Conservation (phyloP, 768 basidiomycete species). For the Austroboletus festivus region DNA sequence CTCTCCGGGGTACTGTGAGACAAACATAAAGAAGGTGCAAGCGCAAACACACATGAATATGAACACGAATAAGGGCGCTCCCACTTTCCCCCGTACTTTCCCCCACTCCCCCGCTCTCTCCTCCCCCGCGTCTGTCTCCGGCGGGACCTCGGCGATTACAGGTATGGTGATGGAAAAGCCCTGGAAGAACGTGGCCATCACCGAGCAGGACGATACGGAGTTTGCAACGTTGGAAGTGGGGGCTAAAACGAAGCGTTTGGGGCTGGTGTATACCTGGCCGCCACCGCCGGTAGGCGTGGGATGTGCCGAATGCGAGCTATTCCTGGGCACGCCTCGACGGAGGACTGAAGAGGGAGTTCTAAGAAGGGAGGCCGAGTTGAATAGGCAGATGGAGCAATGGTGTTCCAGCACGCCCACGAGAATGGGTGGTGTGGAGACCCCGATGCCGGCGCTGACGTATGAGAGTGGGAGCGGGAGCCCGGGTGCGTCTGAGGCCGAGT, state of each 20-base stretch:
- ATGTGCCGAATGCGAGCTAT: conserved; percentile 7
- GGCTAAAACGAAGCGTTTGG: background rate
- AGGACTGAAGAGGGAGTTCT: too few relatives aligned
- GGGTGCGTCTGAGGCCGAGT: too few relatives aligned
- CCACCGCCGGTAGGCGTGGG: conserved; percentile 5
- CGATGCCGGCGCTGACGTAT: too few relatives aligned
- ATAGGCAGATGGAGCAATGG: too few relatives aligned
- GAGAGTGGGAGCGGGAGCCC: too few relatives aligned
- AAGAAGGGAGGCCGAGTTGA: too few relatives aligned
- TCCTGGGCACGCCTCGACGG: background rate
- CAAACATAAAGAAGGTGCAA: background rate
- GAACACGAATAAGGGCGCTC: background rate
- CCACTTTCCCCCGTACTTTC: background rate
- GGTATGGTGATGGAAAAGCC: conserved; percentile 12
- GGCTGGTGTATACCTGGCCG: conserved; percentile 24
- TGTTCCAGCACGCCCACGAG: too few relatives aligned
- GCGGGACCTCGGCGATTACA: background rate
- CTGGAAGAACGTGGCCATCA: conserved; percentile 31
- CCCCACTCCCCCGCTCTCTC: background rate
- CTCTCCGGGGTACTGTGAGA: background rate
- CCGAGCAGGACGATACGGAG: conserved; percentile 25
- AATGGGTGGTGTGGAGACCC: too few relatives aligned
- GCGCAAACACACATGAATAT: too few relatives aligned
- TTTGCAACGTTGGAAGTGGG: conserved; percentile 6
- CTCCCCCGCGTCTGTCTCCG: background rate